Base-by-base conservation (phyloP, 1,139 yeast genomes). In the Geotrichum candidum region DNA sequence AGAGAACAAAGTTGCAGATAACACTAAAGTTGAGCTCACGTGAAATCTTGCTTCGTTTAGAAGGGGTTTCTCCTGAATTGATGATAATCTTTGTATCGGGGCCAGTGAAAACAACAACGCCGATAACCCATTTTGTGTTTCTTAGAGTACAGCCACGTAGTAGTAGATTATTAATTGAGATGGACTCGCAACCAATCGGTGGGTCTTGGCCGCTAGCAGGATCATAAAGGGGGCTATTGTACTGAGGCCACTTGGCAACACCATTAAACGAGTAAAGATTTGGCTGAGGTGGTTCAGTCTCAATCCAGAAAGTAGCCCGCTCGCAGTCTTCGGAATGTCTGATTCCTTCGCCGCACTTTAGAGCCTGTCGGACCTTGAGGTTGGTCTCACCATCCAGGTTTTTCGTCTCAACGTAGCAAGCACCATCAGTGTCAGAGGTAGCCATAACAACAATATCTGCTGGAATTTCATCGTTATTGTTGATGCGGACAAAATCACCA, bases 351-450 rank as follows among this genome's bases (percentile, higher is more conserved):
- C 96, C 91, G 68, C 90, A 84, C 64, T 84, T 83, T 62, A 94
- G 76, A n/a, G 96, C 86, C 66, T 84, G 86, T 65, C 90, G 87
- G 57, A 85, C 84, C 74, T 94, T 94, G 73, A 94, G 80, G 72
- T 94, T 94, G 4, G 98, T 90, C 76, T 94, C 99, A 73, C 99
- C 99, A 75, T 94, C 98, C 69, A 94, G 81, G 73, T 94, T 94
- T 71, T 91, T 92, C 0, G 99, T 94, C 74, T 94, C 98, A 53
- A 92, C 86, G 70, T 87, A 92, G 76, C 98, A 92, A 55, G 87
- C 91, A 53, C 96, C 96, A 72, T 94, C 98, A 0, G 82, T 74
- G 72, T 92, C 97, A 0, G 96, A 87, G 0, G 96, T 86, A 1
- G 96, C 84, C 54, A 94, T 72, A 38, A 92, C 77, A 22, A 90